Percentiles rank a stretch among this genome's conserved stretches.
These are phyloP conservation scores for Ceratocystis ficicola DNA, from an alignment of 2,329 filamentous ascomycete species.

Conservation along the genomic window DNA sequence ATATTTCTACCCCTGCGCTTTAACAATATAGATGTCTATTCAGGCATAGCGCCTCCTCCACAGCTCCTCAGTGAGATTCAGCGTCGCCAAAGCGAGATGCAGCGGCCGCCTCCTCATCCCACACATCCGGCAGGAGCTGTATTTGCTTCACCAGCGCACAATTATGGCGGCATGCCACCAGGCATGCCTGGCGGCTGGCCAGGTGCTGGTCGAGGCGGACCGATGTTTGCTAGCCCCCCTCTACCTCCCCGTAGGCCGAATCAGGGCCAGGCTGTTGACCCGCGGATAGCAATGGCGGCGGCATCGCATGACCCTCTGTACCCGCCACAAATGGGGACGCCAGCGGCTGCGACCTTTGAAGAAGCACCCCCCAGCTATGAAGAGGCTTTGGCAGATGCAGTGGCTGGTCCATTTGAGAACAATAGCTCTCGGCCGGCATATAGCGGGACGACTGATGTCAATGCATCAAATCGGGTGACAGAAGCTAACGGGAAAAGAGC, in stretches of 20 bases:
- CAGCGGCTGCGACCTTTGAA: constrained; percentile 40
- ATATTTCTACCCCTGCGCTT: constrained; percentile 70
- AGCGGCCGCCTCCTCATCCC: neutral
- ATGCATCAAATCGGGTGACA: constrained; percentile 29
- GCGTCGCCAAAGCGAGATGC: constrained; percentile 1
- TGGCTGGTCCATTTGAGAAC: constrained; percentile 57
- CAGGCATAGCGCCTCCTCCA: constrained; percentile 70
- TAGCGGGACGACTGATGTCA: constrained; percentile 47
- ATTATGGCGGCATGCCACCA: neutral
- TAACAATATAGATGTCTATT: constrained; percentile 63
- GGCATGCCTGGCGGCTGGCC: constrained; percentile 1
- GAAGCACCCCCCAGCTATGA: constrained; percentile 93
- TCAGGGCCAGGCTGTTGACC: constrained; percentile 19
- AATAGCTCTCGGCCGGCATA: constrained; percentile 51
- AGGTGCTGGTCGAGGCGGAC: neutral
- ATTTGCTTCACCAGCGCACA: neutral
- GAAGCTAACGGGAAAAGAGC: neutral
- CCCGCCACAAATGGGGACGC: constrained; percentile 43
- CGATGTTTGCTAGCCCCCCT: constrained; percentile 24
- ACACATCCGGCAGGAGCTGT: neutral
- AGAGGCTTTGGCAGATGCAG: constrained; percentile 71
- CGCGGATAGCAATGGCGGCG: constrained; percentile 25
- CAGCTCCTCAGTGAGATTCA: constrained; percentile 44
- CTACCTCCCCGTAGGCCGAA: constrained; percentile 24
- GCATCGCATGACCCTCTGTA: constrained; percentile 41